Evolutionary conservation across 1,284 basidiomycete species (phyloP).

Genomic region (Puccinia triticina): DNA sequence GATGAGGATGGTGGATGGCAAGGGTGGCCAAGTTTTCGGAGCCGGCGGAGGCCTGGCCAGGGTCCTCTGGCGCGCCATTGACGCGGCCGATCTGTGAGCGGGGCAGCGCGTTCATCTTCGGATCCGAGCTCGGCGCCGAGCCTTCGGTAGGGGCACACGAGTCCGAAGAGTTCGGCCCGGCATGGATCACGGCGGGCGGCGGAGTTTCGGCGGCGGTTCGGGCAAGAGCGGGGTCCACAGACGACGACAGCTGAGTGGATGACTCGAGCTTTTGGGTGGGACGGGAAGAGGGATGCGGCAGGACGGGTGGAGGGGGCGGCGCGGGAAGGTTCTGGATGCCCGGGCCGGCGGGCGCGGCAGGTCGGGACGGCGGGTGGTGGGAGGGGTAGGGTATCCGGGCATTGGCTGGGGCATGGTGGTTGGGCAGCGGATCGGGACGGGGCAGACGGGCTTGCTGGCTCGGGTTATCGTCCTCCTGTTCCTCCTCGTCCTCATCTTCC

Average conservation of each 20-base stretch:
- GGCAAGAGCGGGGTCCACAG: neutral
- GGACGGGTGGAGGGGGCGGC: neutral
- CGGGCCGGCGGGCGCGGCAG: neutral
- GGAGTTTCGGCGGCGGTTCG: no score
- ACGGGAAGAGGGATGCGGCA: neutral
- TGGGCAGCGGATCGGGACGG: neutral
- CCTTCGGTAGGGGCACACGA: no score
- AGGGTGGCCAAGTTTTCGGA: no score
- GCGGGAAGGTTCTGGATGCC: neutral
- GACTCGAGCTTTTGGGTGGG: neutral
- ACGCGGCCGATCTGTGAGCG: no score
- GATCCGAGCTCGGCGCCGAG: no score
- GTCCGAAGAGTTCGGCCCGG: no score
- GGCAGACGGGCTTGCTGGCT: neutral
- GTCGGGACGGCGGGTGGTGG: neutral
- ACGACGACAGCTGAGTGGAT: neutral
- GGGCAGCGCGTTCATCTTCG: no score
- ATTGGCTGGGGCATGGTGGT: neutral
- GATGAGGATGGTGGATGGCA: no score
- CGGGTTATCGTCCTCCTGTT: neutral
- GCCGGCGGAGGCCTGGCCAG: no score
- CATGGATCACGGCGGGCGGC: no score
- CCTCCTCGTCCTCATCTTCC: neutral
- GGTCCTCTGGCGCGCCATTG: no score
- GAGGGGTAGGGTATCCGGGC: slow-evolving; percentile 3